Conservation (phyloP, 306 rosid species). For the Oemleria cerasiformis region DNA sequence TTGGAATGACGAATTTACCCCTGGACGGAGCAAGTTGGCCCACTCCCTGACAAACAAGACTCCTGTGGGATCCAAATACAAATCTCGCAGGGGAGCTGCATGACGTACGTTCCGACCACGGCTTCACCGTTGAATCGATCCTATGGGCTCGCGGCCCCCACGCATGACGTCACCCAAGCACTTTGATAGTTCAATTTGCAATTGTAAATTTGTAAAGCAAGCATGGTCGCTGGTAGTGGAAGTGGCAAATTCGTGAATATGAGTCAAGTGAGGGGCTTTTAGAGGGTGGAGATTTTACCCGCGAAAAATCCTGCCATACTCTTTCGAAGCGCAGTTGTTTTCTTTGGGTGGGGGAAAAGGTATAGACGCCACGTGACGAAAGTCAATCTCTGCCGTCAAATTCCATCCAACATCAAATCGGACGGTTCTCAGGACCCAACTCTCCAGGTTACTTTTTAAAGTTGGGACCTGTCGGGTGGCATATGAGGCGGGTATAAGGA, state of each 20-base stretch:
- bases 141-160: conserved; percentile 14
- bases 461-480: neutral
- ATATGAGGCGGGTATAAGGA: neutral
- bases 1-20: neutral
- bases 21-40: neutral
- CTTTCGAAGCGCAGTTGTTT: neutral
- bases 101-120: no score
- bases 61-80: neutral
- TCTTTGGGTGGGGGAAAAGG: neutral
- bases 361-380: neutral
- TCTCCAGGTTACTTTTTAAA: conserved; percentile 15
- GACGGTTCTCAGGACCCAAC: conserved; percentile 31
- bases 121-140: conserved; percentile 24
- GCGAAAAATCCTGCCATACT: neutral
- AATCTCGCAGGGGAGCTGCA: neutral
- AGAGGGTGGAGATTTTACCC: neutral
- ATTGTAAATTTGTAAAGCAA: neutral
- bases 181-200: neutral
- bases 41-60: neutral
- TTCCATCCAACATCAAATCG: neutral
- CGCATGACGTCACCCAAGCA: neutral
- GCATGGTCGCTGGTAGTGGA: neutral
- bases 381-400: conserved; percentile 30
- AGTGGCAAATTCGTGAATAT: conserved; percentile 27
- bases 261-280: neutral